phyloP scores from a whole-genome alignment of 148 eudicot species.

The Tetragonia tetragonoides region DNA sequence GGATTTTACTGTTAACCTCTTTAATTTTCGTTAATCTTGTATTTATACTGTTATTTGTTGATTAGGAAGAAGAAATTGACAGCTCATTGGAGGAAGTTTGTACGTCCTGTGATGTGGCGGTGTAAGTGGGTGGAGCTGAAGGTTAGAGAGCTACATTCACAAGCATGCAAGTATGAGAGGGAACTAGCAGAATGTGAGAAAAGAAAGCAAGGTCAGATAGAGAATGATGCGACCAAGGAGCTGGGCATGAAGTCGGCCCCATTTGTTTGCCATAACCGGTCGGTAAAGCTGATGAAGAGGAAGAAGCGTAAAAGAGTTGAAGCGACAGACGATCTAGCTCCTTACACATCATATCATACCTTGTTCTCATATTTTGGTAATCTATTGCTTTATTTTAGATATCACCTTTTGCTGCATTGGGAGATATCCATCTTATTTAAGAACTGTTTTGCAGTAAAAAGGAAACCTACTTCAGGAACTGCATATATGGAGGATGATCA shows the following conservation, averaged over 20 bases:
- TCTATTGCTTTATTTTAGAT: neutral
- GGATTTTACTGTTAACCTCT: neutral
- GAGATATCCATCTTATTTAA: neutral
- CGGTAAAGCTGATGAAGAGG: conserved; percentile 46
- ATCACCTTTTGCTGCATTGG: neutral
- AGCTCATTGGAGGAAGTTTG: conserved; percentile 63
- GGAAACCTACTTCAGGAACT: conserved; percentile 40
- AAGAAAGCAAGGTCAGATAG: conserved; percentile 38
- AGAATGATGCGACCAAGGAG: conserved; percentile 37
- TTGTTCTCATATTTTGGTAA: conserved; percentile 75
- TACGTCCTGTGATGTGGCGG: conserved; percentile 72
- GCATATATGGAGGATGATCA: conserved; percentile 34
- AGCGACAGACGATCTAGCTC: conserved; percentile 43
- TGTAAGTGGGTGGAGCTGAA: conserved; percentile 79
- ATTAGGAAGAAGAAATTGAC: conserved; percentile 66
- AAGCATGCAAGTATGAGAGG: conserved; percentile 48
- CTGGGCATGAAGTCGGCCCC: conserved; percentile 46
- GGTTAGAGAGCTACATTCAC: conserved; percentile 45
- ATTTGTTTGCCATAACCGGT: conserved; percentile 31
- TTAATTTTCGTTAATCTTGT: neutral
- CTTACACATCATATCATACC: conserved; percentile 53
- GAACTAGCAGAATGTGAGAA: conserved; percentile 40
- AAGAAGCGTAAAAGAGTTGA: conserved; percentile 70
- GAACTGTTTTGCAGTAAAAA: conserved; percentile 49
- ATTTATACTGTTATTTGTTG: neutral